Evolutionary conservation across 176 grass and related monocot species (phyloP), one percentile per base, ranked within the genome.

Genomic region (Ampelocalamus luodianensis): DNA sequence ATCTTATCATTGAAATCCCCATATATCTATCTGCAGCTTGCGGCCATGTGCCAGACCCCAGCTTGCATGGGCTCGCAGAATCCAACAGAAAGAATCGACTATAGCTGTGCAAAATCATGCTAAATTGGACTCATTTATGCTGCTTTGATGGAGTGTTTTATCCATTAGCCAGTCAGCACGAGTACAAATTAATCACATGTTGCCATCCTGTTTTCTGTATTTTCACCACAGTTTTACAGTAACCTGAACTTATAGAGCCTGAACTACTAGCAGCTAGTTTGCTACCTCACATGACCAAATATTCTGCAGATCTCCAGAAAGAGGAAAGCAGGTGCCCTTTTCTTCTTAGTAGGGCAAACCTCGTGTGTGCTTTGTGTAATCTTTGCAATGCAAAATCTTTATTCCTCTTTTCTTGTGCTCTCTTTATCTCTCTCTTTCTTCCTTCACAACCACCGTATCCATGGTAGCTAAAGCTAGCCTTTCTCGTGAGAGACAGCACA

Each of bases 241-340:
- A 32, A 51, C 49, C 37, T 32, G 50, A 17, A 8, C 13, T 71
- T 24, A 71, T 16, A 68, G 22, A 59, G 55, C 22, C 66, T 59
- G 50, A 73, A 83, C 23, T 20, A 42, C 15, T 15, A n/a, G 37
- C 55, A 38, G 27, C 36, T 67, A 54, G 42, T 69, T 66, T 80
- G 32, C 85, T 61, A 61, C 56, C 26, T 84, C 88, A 86, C 84
- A 87, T 87, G 84, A 74, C 49, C 60, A 59, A 68, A 85, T 43
- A 82, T 79, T 83, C 76, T 67, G 42, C 51, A 67, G 84, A 90
- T 90, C 80, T 90, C 60, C 66, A 83, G 89, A 87, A 83, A 83
- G 72, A 66, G 40, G 16, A 84, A 79, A 73, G 59, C 40, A 37
- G 22, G 15, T 3, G 48, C 39, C 73, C 80, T 90, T 90, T 90